phyloP scores from a whole-genome alignment of 495 filamentous ascomycete species.

The Zalerion maritima region DNA sequence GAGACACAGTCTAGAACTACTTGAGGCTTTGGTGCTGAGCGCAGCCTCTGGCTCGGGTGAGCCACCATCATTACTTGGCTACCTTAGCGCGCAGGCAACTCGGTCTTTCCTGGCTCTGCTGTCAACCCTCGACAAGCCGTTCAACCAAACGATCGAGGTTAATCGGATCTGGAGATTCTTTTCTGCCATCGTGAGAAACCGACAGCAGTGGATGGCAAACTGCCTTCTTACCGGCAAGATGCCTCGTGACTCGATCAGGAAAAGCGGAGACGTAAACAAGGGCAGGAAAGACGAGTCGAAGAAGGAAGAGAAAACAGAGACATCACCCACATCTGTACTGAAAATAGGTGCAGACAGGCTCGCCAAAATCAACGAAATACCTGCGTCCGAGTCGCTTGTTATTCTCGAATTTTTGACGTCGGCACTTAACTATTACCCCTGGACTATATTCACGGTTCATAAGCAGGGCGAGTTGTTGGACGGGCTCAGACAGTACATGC shows the following conservation, averaged over 20 bases:
- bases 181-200: slow-evolving; percentile 72
- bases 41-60: slow-evolving; percentile 49
- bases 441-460: slow-evolving; percentile 65
- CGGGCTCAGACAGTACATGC: slow-evolving; percentile 52
- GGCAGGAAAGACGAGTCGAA: slow-evolving; percentile 42
- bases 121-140: slow-evolving; percentile 62
- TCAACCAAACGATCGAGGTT: slow-evolving; percentile 44
- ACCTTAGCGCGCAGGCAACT: slow-evolving; percentile 66
- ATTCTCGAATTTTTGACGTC: slow-evolving; percentile 75
- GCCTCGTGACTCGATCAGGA: too few relatives aligned
- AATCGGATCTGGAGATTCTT: slow-evolving; percentile 71
- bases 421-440: slow-evolving; percentile 84
- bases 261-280: too few relatives aligned
- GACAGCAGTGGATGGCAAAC: slow-evolving; percentile 90
- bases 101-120: slow-evolving; percentile 71
- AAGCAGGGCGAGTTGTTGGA: slow-evolving; percentile 58
- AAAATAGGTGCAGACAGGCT: slow-evolving; percentile 60
- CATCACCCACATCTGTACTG: slow-evolving; percentile 46
- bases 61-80: slow-evolving; percentile 78
- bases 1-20: slow-evolving; percentile 45
- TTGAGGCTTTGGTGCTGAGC: slow-evolving; percentile 60
- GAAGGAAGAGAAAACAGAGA: slow-evolving; percentile 28
- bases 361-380: slow-evolving; percentile 46
- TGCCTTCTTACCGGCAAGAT: slow-evolving; percentile 81
- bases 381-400: slow-evolving; percentile 46